Evolutionary conservation across 805 yeast species (phyloP).

Genomic region (Ogataea kodamae): DNA sequence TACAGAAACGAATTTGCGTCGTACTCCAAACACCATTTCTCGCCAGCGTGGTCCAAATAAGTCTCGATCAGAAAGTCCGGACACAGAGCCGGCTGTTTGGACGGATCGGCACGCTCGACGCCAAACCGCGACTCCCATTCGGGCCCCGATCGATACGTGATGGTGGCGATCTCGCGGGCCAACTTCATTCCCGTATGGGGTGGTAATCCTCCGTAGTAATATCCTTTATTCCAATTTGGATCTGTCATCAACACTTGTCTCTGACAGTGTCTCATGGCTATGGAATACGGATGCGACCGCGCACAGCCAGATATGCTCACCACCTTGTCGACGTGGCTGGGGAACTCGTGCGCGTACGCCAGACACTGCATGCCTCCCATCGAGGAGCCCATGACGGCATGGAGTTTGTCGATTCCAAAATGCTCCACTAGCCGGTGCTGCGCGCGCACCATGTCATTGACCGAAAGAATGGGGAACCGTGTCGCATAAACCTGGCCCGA

Average conservation of each 20-base stretch:
- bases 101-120: conserved; percentile 78
- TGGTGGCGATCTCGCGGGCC: conserved; percentile 90
- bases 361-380: conserved; percentile 99
- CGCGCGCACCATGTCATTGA: conserved; percentile 89
- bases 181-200: conserved; percentile 95
- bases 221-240: conserved; percentile 92
- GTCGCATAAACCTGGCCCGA: conserved; percentile 71
- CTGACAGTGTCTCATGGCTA: conserved; percentile 90
- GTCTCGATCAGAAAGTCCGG: conserved; percentile 93
- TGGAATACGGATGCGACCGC: conserved; percentile 88
- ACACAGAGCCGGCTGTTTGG: conserved; percentile 78
- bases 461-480: conserved; percentile 78
- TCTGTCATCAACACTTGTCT: conserved; percentile 92
- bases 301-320: conserved; percentile 91
- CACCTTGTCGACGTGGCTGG: conserved; percentile 68
- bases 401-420: conserved; percentile 59
- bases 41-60: conserved; percentile 91
- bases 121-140: conserved; percentile 96
- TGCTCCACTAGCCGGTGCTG: conserved; percentile 69
- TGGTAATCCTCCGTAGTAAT: conserved; percentile 67
- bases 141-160: conserved; percentile 92
- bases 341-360: conserved; percentile 82
- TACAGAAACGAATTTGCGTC: conserved; percentile 88
- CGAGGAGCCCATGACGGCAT: conserved; percentile 84
- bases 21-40: conserved; percentile 85